Base-by-base conservation (phyloP, 345 rosid genomes). In the Streptanthus diversifolius region DNA sequence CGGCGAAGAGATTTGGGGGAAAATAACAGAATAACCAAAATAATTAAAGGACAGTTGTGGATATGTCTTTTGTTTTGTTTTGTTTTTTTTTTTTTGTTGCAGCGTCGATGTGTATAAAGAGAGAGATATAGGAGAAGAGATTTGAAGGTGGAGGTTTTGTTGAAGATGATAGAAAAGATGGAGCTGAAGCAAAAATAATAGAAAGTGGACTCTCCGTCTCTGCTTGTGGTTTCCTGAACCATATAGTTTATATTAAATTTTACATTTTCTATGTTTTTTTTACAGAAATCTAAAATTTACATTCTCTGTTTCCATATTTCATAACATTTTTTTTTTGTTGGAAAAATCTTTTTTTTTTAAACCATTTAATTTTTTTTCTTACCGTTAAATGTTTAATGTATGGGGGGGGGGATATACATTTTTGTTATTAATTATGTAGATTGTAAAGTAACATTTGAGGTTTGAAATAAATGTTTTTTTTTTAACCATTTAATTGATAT, bases 111-210 rank as follows among this genome's bases (percentile, higher is more conserved):
- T 33, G 29, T 37, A 3, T 48, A 57, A 52, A 63, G 13, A 51
- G 41, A 19, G 18, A 52, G 67, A 53, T 29, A 19, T 65, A 25
- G 4, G 70, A 51, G 68, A 59, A 58, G 62, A 45, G 72, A 56
- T 72, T 73, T 25, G 51, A 65, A 44, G 78, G 60, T 66, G 43
- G 58, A 70, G 72, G 65, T 55, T 73, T 18, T 43, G 43, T 73
- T 35, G 40, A 47, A 55, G 77, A 64, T 5, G 76, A 63, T 55
- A 35, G 67, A n/a, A n/a, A n/a, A n/a, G n/a, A 37, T 32, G 40
- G 55, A 55, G 73, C 48, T 37, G 35, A 60, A 33, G 63, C 53
- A 36, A 47, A 41, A 21, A 37, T 40, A 21, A 71, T 51, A 6
- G 19, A 68, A 25, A 37, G 25, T 66, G 59, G 68, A 54, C 29